Evolutionary conservation across 1,139 yeast genomes (phyloP).

Genomic region (Diutina siamensis): DNA sequence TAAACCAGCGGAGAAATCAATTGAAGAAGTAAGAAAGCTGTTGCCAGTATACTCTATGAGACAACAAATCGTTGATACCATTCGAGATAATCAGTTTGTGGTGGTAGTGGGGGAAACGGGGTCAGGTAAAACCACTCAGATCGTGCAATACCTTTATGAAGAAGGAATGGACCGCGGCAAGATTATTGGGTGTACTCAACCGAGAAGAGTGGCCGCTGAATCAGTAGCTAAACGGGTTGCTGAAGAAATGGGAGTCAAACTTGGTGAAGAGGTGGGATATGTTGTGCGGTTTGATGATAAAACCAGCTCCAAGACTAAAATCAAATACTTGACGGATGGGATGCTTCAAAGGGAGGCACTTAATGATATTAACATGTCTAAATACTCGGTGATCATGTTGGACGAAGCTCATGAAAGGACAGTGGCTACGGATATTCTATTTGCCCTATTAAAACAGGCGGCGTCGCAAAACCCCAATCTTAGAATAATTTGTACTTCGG

Average conservation of each 20-base stretch:
- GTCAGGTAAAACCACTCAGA: slow-evolving; percentile 37
- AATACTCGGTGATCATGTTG: slow-evolving; percentile 74
- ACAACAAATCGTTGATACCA: slow-evolving; percentile 41
- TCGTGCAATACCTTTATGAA: slow-evolving; percentile 56
- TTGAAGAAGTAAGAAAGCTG: slow-evolving; percentile 54
- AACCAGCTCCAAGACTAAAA: slow-evolving; percentile 40
- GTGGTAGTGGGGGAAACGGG: slow-evolving; percentile 33
- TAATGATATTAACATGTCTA: slow-evolving; percentile 58
- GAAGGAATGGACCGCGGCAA: slow-evolving; percentile 62
- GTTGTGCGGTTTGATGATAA: slow-evolving; percentile 55
- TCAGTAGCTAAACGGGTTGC: slow-evolving; percentile 62
- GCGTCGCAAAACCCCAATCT: slow-evolving; percentile 58
- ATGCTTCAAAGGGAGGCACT: slow-evolving; percentile 81
- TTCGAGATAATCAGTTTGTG: slow-evolving; percentile 34
- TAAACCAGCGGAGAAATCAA: slow-evolving; percentile 38
- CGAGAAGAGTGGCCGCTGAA: slow-evolving; percentile 86
- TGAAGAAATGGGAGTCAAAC: slow-evolving; percentile 46
- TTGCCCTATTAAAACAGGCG: slow-evolving; percentile 74
- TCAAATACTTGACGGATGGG: slow-evolving; percentile 86
- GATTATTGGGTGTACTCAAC: slow-evolving; percentile 87
- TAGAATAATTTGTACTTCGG: slow-evolving; percentile 78
- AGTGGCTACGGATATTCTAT: slow-evolving; percentile 82
- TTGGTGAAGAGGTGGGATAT: slow-evolving; percentile 59
- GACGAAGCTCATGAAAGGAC: slow-evolving; percentile 98
- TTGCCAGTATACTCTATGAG: slow-evolving; percentile 69